phyloP scores from a whole-genome alignment of 1,284 basidiomycete genomes.

The Austroboletus novae-zelandiae region DNA sequence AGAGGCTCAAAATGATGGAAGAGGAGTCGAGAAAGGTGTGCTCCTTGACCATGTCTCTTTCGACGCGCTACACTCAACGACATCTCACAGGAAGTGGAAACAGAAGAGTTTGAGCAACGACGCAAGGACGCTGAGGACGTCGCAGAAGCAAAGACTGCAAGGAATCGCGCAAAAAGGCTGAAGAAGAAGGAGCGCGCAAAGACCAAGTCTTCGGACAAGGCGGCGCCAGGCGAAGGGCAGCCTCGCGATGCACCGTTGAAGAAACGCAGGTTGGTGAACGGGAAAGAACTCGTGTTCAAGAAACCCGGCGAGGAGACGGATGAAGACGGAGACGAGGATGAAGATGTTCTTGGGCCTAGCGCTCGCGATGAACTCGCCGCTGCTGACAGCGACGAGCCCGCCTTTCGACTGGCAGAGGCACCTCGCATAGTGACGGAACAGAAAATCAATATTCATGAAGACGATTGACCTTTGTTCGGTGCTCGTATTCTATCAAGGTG shows the following conservation, averaged over 20 bases:
- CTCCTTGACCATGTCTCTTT: constrained; percentile 4
- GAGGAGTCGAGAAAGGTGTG: constrained; percentile 75
- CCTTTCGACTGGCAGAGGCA: constrained; percentile 7
- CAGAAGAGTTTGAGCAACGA: constrained; percentile 28
- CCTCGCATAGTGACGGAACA: constrained; percentile 36
- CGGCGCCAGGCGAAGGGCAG: constrained; percentile 21
- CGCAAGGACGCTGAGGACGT: constrained; percentile 32
- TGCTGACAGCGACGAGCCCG: constrained; percentile 5
- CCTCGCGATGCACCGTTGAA: constrained; percentile 39
- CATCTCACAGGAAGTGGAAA: constrained; percentile 26
- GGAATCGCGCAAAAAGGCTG: constrained; percentile 86
- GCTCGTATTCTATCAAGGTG: constrained; percentile 5
- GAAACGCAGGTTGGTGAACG: constrained; percentile 54
- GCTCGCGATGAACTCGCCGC: constrained; percentile 9
- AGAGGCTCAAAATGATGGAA: constrained; percentile 89
- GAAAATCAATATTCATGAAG: constrained; percentile 52
- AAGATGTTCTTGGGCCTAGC: constrained; percentile 16
- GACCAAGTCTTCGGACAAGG: constrained; percentile 35
- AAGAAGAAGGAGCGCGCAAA: constrained; percentile 81
- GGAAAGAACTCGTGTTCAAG: constrained; percentile 57
- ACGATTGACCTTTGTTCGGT: constrained; percentile 33
- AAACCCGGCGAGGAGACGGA: constrained; percentile 52
- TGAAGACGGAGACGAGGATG: constrained; percentile 38
- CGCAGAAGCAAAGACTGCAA: constrained; percentile 85
- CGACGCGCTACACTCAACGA: not conserved